A percentile compares a stretch with the other conserved stretches of the same genome.
These are phyloP conservation scores for Dendrobium huoshanense DNA, from an alignment of 106 monocot genomes.

Conservation along the genomic window DNA sequence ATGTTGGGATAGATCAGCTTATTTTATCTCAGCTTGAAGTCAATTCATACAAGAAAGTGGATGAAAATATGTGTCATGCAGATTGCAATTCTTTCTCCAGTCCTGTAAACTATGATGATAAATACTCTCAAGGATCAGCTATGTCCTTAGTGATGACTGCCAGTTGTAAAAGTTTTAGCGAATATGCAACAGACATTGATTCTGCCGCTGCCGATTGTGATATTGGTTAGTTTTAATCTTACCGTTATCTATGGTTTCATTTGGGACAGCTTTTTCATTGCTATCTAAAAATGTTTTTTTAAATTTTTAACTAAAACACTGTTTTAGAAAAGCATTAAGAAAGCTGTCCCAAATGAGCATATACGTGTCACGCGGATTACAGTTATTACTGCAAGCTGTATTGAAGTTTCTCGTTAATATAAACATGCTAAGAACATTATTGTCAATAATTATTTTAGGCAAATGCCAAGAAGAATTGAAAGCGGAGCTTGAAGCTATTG, in stretches of 20 bases:
- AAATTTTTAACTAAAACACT: no score
- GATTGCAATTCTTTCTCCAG: constrained; percentile 10
- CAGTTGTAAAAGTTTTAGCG: constrained; percentile 34
- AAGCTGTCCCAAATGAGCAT: neutral
- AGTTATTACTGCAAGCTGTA: neutral
- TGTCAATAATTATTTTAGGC: neutral
- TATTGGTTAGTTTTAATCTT: neutral
- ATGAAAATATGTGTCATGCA: neutral
- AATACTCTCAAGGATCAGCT: constrained; percentile 31
- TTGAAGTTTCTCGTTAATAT: neutral
- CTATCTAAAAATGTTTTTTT: no score
- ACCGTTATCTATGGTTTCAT: neutral
- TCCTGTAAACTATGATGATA: constrained; percentile 12
- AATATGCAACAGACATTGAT: constrained; percentile 29
- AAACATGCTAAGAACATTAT: neutral
- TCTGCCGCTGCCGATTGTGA: constrained; percentile 11
- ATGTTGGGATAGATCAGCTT: constrained; percentile 10
- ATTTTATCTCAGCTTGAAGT: constrained; percentile 12
- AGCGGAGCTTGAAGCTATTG: constrained; percentile 44
- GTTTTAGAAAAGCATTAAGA: no score
- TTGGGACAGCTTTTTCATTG: no score
- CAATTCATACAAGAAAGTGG: constrained; percentile 6
- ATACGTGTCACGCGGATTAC: neutral
- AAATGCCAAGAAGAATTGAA: constrained; percentile 34
- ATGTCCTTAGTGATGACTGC: constrained; percentile 28